Conservation (phyloP, 192 early-diverging fungal genomes). For the Backusella tuberculispora region DNA sequence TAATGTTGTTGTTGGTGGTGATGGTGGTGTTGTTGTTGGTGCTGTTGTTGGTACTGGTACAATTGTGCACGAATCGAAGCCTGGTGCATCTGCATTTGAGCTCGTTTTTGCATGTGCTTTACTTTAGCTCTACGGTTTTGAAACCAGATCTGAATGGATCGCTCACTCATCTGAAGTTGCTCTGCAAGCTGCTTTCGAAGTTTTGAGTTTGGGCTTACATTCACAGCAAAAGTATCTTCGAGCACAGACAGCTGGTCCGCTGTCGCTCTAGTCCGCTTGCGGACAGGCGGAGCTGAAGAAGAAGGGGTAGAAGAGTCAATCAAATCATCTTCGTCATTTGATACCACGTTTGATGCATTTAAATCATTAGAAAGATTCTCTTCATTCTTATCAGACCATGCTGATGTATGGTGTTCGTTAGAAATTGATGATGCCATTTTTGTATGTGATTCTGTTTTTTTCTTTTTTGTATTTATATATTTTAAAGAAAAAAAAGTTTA, state of each 20-base stretch:
- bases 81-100: slow-evolving; percentile 28
- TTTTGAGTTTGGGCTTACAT: slow-evolving; percentile 67
- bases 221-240: slow-evolving; percentile 67
- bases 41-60: slow-evolving; percentile 23
- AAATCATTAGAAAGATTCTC: background rate
- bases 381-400: background rate
- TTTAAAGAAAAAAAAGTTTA: no score
- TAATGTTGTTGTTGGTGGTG: background rate
- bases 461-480: background rate
- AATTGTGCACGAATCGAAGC: slow-evolving; percentile 25
- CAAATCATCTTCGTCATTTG: background rate
- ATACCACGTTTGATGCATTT: background rate
- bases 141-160: slow-evolving; percentile 83
- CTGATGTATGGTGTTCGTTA: background rate
- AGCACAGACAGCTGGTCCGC: slow-evolving; percentile 62
- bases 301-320: background rate
- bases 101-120: slow-evolving; percentile 51
- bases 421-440: background rate
- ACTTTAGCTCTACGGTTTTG: slow-evolving; percentile 79
- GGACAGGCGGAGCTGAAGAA: slow-evolving; percentile 14
- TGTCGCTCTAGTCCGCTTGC: slow-evolving; percentile 64
- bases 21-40: background rate
- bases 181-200: slow-evolving; percentile 67
- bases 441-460: background rate
- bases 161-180: slow-evolving; percentile 57